Evolutionary conservation across 306 rosid genomes (phyloP), one percentile per base, ranked within the genome.

Genomic region (Purshia tridentata): DNA sequence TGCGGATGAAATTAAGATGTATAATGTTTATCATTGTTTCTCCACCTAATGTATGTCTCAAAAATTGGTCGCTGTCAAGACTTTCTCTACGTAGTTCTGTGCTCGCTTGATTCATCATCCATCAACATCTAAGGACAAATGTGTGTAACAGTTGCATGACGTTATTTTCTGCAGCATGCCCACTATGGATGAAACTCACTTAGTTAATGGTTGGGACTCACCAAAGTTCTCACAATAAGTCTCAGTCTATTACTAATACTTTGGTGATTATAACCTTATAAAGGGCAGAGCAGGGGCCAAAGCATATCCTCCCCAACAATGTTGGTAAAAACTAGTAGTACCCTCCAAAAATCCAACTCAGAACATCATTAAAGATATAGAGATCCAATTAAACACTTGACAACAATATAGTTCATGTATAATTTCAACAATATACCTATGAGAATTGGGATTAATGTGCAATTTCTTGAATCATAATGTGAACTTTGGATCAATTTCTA

Each of bases 1-100:
- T 45, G 35, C 42, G 47, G 35, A 15, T 3, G 59, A 69, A 54
- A 39, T 53, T 51, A 44, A 39, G 19, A n/a, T 52, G 50, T 69
- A 9, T 20, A 69, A 52, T 40, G 73, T 69, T 69, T 37, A 0
- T 69, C 48, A 10, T 67, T 48, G 72, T 52, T 52, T 35, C n/a
- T 51, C 49, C 20, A 39, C 22, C 39, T 9, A 35, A 2, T 50
- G 11, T 0, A 37, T 51, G 48, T n/a, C 48, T 55, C 14, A 55
- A 6, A 55, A 19, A 9, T 9, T 19, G 29, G 3, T 55, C 2
- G 19, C 11, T 53, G 22, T n/a, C 22, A 53, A 53, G 23, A 19
- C 57, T n/a, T 8, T 53, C 57, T 53, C 57, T 53, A 8, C 37
- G 9, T 9, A 20, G 60, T 19, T 55, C 6, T 2, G 0, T 4